Conservation (phyloP, 2,329 filamentous ascomycete species). For the Trichoderma sp. region DNA sequence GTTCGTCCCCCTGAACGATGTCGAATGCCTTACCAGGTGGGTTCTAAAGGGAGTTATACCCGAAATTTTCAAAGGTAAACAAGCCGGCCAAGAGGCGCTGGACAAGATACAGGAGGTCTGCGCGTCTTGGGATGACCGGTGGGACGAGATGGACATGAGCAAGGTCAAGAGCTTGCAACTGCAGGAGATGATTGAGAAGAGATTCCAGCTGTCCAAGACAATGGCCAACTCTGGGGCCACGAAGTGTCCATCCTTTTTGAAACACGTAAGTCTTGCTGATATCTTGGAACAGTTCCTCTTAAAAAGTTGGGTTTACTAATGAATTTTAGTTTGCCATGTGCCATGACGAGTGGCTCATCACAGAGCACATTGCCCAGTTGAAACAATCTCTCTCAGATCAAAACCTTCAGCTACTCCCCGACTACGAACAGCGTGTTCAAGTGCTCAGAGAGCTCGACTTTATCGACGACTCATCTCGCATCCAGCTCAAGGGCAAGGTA, state of each 20-base stretch:
- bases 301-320: background rate
- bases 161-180: constrained; percentile 81
- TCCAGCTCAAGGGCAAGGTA: constrained; percentile 96
- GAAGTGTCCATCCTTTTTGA: constrained; percentile 75
- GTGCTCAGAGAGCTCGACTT: constrained; percentile 92
- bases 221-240: constrained; percentile 67
- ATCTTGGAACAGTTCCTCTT: no score
- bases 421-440: constrained; percentile 92
- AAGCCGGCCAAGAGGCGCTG: constrained; percentile 56
- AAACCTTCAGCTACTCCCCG: constrained; percentile 90
- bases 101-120: constrained; percentile 70
- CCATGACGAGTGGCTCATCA: constrained; percentile 94
- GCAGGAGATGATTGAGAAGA: constrained; percentile 75
- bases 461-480: constrained; percentile 81
- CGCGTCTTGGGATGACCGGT: constrained; percentile 72
- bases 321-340: constrained; percentile 80
- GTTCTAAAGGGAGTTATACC: constrained; percentile 60
- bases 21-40: constrained; percentile 82
- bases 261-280: constrained; percentile 68
- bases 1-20: constrained; percentile 71
- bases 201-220: constrained; percentile 62
- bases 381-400: constrained; percentile 92
- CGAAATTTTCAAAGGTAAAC: constrained; percentile 57
- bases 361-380: constrained; percentile 86
- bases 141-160: constrained; percentile 81